These are phyloP conservation scores for Lasiodiplodia theobromae DNA, from an alignment of 2,329 filamentous ascomycete species.

Conservation along the genomic window DNA sequence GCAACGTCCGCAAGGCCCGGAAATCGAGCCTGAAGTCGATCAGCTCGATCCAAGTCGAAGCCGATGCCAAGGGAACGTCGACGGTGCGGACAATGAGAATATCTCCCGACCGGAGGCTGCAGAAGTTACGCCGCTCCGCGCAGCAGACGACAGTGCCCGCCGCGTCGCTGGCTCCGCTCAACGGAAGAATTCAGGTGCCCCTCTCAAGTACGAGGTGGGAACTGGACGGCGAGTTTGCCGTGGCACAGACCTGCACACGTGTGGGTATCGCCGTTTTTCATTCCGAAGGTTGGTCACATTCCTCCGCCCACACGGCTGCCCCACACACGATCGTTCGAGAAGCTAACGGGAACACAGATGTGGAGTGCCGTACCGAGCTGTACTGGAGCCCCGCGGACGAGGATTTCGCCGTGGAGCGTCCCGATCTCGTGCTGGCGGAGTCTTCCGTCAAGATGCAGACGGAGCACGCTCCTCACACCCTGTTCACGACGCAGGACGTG, in stretches of 20 bases:
- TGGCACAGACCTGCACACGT: slow-evolving; percentile 33
- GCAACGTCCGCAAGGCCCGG: slow-evolving; percentile 48
- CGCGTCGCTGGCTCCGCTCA: slow-evolving; percentile 4
- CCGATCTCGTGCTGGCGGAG: slow-evolving; percentile 41
- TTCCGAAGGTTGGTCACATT: slow-evolving; percentile 32
- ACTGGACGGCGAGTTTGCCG: slow-evolving; percentile 34
- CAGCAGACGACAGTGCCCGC: slow-evolving; percentile 32
- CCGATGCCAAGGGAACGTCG: slow-evolving; percentile 38
- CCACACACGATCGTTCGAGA: not conserved
- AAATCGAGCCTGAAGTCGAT: slow-evolving; percentile 49
- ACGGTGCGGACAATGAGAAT: slow-evolving; percentile 54
- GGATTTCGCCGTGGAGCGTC: slow-evolving; percentile 51
- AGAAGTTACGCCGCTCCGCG: slow-evolving; percentile 37
- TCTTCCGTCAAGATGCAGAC: slow-evolving; percentile 42
- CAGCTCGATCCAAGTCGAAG: slow-evolving; percentile 46
- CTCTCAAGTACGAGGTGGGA: slow-evolving; percentile 35
- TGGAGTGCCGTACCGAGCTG: slow-evolving; percentile 46
- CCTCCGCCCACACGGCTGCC: not conserved
- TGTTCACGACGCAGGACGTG: slow-evolving; percentile 46
- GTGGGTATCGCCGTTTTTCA: slow-evolving; percentile 37
- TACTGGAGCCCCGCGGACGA: slow-evolving; percentile 50
- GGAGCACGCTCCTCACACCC: slow-evolving; percentile 52
- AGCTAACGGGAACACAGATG: slow-evolving; percentile 34
- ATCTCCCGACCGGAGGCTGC: slow-evolving; percentile 14
- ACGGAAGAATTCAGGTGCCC: slow-evolving; percentile 4